Percentiles rank a stretch among this genome's conserved stretches.
phyloP scores from a whole-genome alignment of 192 early-diverging fungal species.

The Backusella tuberculispora region DNA sequence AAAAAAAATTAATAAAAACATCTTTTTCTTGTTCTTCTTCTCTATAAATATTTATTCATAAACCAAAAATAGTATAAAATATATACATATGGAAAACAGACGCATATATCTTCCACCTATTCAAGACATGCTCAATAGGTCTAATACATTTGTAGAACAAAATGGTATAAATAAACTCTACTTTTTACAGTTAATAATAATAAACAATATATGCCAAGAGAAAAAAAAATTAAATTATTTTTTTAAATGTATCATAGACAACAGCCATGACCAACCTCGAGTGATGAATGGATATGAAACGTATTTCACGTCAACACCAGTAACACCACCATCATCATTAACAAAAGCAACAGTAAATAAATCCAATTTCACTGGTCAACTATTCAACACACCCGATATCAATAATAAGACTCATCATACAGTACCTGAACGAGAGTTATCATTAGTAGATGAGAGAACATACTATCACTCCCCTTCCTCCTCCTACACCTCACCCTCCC shows the following conservation, averaged over 20 bases:
- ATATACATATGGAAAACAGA: conserved; percentile 8
- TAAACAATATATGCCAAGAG: background rate
- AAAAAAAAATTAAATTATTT: background rate
- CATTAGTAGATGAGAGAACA: background rate
- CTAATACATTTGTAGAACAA: background rate
- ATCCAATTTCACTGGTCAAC: background rate
- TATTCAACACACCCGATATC: background rate
- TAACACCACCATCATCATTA: background rate
- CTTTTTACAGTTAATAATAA: background rate
- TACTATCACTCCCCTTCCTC: background rate
- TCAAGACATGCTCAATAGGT: conserved; percentile 19
- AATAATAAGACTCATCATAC: background rate
- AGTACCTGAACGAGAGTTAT: background rate
- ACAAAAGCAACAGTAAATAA: background rate
- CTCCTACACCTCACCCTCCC: background rate
- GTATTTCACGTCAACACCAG: background rate
- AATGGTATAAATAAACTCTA: background rate
- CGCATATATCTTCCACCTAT: conserved; percentile 17
- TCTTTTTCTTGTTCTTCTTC: background rate
- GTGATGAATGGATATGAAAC: conserved; percentile 8
- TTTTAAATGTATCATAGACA: background rate
- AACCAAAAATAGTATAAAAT: background rate
- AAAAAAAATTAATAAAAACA: background rate
- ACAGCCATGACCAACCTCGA: background rate
- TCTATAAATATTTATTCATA: background rate